These are phyloP conservation scores for Heimioporus sp. DNA, from an alignment of 768 basidiomycete species.

Conservation along the genomic window DNA sequence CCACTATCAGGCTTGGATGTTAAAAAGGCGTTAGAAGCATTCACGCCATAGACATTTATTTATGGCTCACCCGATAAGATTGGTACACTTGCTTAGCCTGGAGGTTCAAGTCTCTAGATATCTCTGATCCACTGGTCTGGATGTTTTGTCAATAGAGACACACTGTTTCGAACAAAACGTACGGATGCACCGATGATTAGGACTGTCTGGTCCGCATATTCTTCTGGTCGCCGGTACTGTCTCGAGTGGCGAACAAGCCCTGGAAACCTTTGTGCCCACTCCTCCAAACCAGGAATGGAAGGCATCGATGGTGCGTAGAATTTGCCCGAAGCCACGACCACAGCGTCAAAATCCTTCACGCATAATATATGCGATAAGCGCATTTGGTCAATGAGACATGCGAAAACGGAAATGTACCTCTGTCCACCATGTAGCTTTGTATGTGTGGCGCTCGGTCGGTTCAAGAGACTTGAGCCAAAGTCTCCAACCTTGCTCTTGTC, in stretches of 20 bases:
- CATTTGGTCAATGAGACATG: not conserved
- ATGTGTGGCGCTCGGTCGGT: conserved; percentile 12
- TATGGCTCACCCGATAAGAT: conserved; percentile 11
- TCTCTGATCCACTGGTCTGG: conserved; percentile 7
- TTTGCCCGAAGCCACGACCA: conserved; percentile 10
- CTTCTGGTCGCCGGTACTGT: conserved; percentile 41
- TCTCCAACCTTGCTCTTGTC: conserved; percentile 35
- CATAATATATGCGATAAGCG: not conserved
- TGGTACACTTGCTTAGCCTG: conserved; percentile 7
- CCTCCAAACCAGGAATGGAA: conserved; percentile 9
- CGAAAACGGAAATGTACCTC: conserved; percentile 1
- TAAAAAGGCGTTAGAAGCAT: not conserved
- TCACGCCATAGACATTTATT: not conserved
- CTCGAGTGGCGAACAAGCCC: conserved; percentile 37
- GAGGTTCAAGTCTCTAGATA: conserved; percentile 13
- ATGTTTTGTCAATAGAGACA: not conserved
- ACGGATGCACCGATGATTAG: conserved; percentile 38
- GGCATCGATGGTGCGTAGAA: conserved; percentile 14
- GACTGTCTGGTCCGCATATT: conserved; percentile 36
- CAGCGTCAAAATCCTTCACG: conserved; percentile 14
- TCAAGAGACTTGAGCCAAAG: conserved; percentile 34
- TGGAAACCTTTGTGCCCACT: conserved; percentile 29
- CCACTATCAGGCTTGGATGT: conserved; percentile 2
- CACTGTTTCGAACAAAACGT: not conserved
- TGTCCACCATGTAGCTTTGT: conserved; percentile 32